A percentile compares a stretch with the other conserved stretches of the same genome.
Evolutionary conservation across 1,139 yeast genomes (phyloP).

Genomic region (Candida sp.): DNA sequence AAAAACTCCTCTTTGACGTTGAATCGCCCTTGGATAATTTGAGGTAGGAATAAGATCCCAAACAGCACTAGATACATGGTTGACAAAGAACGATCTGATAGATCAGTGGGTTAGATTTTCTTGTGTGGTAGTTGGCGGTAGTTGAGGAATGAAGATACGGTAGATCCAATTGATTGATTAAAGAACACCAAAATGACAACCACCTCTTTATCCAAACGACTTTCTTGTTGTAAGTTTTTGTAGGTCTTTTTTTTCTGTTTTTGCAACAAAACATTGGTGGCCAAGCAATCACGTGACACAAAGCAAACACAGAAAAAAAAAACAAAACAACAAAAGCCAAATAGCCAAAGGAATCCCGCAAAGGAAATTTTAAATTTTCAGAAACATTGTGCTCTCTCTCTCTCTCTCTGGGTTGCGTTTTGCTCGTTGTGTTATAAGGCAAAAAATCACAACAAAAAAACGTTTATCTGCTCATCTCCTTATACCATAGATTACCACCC

Average conservation of each 20-base stretch:
- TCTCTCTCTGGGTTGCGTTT: neutral
- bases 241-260: neutral
- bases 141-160: neutral
- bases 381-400: neutral
- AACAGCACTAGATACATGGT: neutral
- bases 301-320: neutral
- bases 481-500: neutral
- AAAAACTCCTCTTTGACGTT: neutral
- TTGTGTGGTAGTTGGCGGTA: neutral
- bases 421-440: neutral
- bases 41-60: constrained; percentile 4
- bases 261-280: neutral
- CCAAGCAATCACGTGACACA: neutral
- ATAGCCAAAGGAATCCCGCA: neutral
- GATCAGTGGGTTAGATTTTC: neutral
- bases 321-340: neutral
- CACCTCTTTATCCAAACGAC: too few relatives aligned
- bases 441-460: constrained; percentile 2
- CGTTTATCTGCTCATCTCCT: constrained; percentile 3
- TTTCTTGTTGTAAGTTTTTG: neutral
- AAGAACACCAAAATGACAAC: neutral
- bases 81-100: neutral
- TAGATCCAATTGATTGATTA: neutral
- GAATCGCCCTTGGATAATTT: neutral
- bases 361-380: constrained; percentile 1